A percentile compares a stretch with the other conserved stretches of the same genome.
These are phyloP conservation scores for Crithidia mellificae DNA, from an alignment of 208 protist species.

Conservation along the genomic window DNA sequence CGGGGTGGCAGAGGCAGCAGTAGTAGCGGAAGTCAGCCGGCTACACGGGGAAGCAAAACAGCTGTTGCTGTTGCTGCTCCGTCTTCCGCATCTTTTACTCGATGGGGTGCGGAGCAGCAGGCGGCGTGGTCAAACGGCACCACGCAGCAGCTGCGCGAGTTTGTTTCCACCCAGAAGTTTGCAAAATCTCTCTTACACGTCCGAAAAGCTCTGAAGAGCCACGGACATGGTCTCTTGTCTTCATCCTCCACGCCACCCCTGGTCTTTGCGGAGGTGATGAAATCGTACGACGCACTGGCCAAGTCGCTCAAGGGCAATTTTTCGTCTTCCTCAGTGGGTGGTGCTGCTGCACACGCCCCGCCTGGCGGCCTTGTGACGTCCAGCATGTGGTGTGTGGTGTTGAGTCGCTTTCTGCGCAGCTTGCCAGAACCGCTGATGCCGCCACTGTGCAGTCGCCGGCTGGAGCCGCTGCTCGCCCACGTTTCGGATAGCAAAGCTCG, in stretches of 20 bases:
- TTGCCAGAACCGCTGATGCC: constrained; percentile 54
- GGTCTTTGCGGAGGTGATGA: constrained; percentile 17
- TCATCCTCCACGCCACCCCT: not conserved
- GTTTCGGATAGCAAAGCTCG: too few species aligned
- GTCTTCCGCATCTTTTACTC: not conserved
- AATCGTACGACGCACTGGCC: constrained; percentile 9
- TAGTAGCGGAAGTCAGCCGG: not conserved
- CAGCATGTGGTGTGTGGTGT: constrained; percentile 30
- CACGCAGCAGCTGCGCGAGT: constrained; percentile 17
- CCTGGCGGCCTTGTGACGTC: not conserved
- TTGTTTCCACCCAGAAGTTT: constrained; percentile 6
- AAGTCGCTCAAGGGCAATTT: not conserved
- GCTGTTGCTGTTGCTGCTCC: not conserved
- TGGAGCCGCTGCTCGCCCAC: constrained; percentile 33
- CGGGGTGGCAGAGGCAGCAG: not conserved
- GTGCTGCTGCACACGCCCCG: not conserved
- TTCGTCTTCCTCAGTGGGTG: too few species aligned
- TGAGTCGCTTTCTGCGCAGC: constrained; percentile 39
- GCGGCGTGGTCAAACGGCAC: constrained; percentile 7
- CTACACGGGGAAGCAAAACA: not conserved
- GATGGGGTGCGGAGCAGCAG: constrained; percentile 18
- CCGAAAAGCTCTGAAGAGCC: not conserved
- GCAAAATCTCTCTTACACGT: constrained; percentile 15
- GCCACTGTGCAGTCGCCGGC: constrained; percentile 42
- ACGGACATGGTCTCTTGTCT: not conserved